Conservation (phyloP, 2,329 filamentous ascomycete genomes). For the Neospermospora avenae region DNA sequence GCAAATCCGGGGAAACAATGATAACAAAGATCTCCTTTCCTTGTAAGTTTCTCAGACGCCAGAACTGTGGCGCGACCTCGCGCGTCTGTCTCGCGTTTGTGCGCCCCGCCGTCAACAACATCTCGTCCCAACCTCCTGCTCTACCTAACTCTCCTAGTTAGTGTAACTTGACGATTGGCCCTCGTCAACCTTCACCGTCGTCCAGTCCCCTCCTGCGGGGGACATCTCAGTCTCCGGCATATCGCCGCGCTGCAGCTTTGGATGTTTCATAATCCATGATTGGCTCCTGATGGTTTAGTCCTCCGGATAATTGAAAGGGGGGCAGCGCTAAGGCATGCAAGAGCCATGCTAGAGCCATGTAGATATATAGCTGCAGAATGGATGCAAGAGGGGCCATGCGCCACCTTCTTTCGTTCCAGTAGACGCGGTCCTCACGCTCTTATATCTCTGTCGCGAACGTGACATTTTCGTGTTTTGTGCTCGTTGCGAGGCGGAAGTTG, state of each 20-base stretch:
- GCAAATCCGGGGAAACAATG: background rate
- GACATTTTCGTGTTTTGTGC: slow-evolving; percentile 31
- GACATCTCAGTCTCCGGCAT: background rate
- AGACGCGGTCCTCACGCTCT: slow-evolving; percentile 22
- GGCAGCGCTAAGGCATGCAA: slow-evolving; percentile 1
- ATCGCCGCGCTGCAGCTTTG: slow-evolving; percentile 1
- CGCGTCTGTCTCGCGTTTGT: slow-evolving; percentile 23
- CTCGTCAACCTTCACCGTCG: background rate
- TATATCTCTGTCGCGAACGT: slow-evolving; percentile 49
- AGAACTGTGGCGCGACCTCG: slow-evolving; percentile 12
- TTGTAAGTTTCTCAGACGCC: too few relatives aligned
- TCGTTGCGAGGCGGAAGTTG: slow-evolving; percentile 7
- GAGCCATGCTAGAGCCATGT: slow-evolving; percentile 11
- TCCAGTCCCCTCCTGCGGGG: background rate
- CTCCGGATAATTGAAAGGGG: slow-evolving; percentile 12
- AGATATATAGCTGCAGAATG: background rate
- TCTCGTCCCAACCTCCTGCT: slow-evolving; percentile 5
- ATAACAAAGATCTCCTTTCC: too few relatives aligned
- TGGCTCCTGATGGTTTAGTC: slow-evolving; percentile 15
- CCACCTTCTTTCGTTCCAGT: slow-evolving; percentile 20
- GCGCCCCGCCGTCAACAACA: background rate
- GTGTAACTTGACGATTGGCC: too few relatives aligned
- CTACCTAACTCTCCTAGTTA: background rate
- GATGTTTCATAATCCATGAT: slow-evolving; percentile 23
- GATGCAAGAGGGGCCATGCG: slow-evolving; percentile 13